Evolutionary conservation across 352 stramenopile genomes (phyloP), one percentile per base, ranked within the genome.

Genomic region (Pelagophyceae sp.): DNA sequence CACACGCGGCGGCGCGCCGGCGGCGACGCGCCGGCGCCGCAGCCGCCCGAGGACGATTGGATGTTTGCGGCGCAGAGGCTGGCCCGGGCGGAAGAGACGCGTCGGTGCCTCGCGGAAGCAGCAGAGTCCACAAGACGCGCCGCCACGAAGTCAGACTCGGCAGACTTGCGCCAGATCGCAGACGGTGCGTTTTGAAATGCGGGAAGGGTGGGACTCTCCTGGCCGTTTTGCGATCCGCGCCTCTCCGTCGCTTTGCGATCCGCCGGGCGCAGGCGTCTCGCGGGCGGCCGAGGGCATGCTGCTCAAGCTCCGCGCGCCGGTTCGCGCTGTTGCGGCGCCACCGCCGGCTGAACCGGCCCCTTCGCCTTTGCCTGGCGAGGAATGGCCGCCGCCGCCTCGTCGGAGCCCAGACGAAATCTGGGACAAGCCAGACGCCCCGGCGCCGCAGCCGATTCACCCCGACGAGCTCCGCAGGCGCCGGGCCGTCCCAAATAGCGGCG

Each of bases 341-440:
- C 6, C 40, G 40, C 40, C 40, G 6, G 58, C 58, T 17, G 23
- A 17, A 11, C 58, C 58, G 58, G 23, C 29, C 5, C 6, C 58
- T 6, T n/a, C 58, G 5, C 17, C 23, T 11, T 5, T n/a, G 5
- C 3, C 63, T n/a, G 63, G 20, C 29, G 6, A 19, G 5, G 67
- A 51, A 37, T 74, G 67, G 67, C 67, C 67, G 67, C 67, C 67
- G 67, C 67, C 67, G 38, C 38, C 67, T 33, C 33, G 67, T 5
- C 6, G 11, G 27, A 38, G 35, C 6, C 35, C 67, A 2, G 67
- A 51, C 25, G 67, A 74, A 23, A 31, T 74, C 37, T 74, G 67
- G 67, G 67, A 67, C 11, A 33, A 54, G 45, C 45, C 54, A 6
- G 54, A 15, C 11, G 11, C 15, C 11, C 15, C 54, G 15, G 2